phyloP scores from a whole-genome alignment of 805 yeast species.

The Kodamaea restingae region DNA sequence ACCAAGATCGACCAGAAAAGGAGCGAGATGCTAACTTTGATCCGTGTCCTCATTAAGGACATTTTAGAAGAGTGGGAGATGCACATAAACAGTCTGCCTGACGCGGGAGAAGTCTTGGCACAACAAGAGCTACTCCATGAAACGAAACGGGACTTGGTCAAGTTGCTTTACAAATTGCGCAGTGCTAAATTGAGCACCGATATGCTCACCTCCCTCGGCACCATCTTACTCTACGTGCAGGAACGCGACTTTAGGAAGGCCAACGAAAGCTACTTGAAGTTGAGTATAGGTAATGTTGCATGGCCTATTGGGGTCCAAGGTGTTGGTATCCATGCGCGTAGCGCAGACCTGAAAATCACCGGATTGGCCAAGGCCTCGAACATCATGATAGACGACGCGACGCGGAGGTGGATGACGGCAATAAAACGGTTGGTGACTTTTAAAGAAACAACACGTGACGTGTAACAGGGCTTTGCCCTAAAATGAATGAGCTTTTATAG shows the following conservation, averaged over 20 bases:
- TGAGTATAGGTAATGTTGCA: slow-evolving; percentile 83
- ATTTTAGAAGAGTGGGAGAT: slow-evolving; percentile 44
- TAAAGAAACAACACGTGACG: neutral
- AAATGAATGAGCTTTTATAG: too few relatives aligned
- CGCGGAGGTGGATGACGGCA: slow-evolving; percentile 73
- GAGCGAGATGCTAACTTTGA: slow-evolving; percentile 33
- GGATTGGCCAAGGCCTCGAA: slow-evolving; percentile 52
- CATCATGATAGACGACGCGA: slow-evolving; percentile 73
- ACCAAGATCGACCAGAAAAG: slow-evolving; percentile 13
- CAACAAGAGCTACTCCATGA: slow-evolving; percentile 21
- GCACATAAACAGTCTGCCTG: slow-evolving; percentile 9
- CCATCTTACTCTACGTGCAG: slow-evolving; percentile 62
- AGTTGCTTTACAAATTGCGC: slow-evolving; percentile 42
- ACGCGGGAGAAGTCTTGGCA: slow-evolving; percentile 9
- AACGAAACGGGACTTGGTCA: slow-evolving; percentile 46
- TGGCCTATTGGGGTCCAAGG: slow-evolving; percentile 88
- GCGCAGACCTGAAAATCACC: slow-evolving; percentile 55
- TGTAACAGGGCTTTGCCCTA: neutral
- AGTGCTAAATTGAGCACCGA: slow-evolving; percentile 38
- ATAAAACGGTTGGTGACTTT: slow-evolving; percentile 68
- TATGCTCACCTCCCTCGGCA: slow-evolving; percentile 51
- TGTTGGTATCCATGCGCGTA: slow-evolving; percentile 76
- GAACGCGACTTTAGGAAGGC: slow-evolving; percentile 47
- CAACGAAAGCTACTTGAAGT: slow-evolving; percentile 63
- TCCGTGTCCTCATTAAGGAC: slow-evolving; percentile 45